A percentile compares a stretch with the other conserved stretches of the same genome.
Evolutionary conservation across 257 asterid species (phyloP).

Genomic region (Cinchona pubescens): DNA sequence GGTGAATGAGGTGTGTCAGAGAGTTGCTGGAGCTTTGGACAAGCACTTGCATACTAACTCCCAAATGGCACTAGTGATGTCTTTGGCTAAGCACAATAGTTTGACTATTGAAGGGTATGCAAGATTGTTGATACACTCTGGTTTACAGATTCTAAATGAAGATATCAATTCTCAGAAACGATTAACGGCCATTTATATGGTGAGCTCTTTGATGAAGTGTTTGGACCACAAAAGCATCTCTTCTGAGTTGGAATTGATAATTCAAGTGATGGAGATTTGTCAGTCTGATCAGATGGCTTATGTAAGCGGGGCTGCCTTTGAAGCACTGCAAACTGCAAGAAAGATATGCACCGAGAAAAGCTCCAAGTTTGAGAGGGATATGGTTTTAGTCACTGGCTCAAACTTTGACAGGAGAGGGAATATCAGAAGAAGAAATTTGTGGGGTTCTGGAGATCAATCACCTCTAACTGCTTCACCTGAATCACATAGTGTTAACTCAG

Average conservation of each 20-base stretch:
- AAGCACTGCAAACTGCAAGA: constrained; percentile 70
- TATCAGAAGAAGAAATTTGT: constrained; percentile 33
- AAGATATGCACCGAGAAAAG: constrained; percentile 50
- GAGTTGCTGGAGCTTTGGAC: constrained; percentile 81
- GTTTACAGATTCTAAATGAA: constrained; percentile 52
- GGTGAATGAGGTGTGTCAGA: constrained; percentile 91
- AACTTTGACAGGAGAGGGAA: constrained; percentile 46
- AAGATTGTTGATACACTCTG: constrained; percentile 62
- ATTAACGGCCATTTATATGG: constrained; percentile 82
- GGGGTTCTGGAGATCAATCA: constrained; percentile 48
- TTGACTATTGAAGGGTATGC: constrained; percentile 86
- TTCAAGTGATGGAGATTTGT: constrained; percentile 79
- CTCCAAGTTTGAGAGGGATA: constrained; percentile 46
- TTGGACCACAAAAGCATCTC: constrained; percentile 73
- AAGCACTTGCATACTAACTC: constrained; percentile 71
- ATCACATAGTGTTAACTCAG: constrained; percentile 71
- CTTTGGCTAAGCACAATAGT: constrained; percentile 81
- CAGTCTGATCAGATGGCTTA: constrained; percentile 76
- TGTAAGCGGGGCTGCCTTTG: constrained; percentile 91
- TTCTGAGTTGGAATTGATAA: constrained; percentile 63
- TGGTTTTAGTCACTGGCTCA: constrained; percentile 46
- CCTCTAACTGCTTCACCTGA: constrained; percentile 72
- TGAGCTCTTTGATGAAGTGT: constrained; percentile 69
- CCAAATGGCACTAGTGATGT: constrained; percentile 74
- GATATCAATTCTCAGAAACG: constrained; percentile 80